Conservation (phyloP, 78 protist genomes). For the Monosiga brevicollis region DNA sequence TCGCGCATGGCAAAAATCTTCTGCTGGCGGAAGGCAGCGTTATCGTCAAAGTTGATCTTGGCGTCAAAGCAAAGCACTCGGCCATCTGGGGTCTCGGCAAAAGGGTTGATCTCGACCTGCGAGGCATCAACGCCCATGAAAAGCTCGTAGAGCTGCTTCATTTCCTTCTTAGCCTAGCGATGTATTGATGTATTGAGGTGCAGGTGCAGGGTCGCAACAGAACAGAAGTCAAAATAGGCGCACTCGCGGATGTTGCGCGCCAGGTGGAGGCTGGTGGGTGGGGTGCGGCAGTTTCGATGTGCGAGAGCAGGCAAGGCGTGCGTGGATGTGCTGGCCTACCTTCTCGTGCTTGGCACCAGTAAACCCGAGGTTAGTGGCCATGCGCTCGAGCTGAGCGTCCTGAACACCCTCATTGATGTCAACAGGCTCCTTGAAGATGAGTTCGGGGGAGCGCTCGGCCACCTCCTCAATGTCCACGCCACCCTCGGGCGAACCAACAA, state of each 20-base stretch:
- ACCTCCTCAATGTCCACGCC: constrained; percentile 88
- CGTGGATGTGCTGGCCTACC: no score
- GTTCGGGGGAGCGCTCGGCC: constrained; percentile 51
- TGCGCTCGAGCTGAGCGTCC: neutral
- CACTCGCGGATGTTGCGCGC: no score
- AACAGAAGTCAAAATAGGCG: no score
- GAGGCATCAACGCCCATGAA: constrained; percentile 69
- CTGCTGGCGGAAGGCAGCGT: constrained; percentile 90
- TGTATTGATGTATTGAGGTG: no score
- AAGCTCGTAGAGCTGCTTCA: constrained; percentile 64
- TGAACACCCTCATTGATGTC: constrained; percentile 61
- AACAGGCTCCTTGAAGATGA: constrained; percentile 60
- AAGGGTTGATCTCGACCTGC: constrained; percentile 92
- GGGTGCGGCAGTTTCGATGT: no score
- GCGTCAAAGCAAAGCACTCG: constrained; percentile 81
- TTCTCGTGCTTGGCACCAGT: no score
- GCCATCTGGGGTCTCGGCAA: constrained; percentile 74
- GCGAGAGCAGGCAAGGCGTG: no score
- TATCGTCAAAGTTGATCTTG: constrained; percentile 92
- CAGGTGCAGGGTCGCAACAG: no score
- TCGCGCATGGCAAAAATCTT: constrained; percentile 81
- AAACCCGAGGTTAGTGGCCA: neutral
- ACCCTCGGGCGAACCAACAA: constrained; percentile 52
- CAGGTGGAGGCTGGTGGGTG: no score
- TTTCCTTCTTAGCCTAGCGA: constrained; percentile 28